These are phyloP conservation scores for Leptographium radiaticola DNA, from an alignment of 2,329 filamentous ascomycete species.

Conservation along the genomic window DNA sequence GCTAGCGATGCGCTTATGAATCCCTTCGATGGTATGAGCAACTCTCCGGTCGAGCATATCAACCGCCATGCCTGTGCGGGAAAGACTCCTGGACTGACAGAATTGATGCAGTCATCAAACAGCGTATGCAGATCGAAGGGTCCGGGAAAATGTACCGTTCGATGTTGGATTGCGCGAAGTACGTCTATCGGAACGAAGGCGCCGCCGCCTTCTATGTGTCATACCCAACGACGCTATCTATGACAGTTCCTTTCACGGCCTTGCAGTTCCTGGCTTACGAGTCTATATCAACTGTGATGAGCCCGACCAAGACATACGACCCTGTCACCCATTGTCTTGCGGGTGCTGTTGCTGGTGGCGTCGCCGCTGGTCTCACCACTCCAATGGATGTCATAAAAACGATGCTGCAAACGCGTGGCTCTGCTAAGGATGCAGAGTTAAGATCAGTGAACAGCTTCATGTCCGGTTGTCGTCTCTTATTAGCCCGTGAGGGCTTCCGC, in stretches of 20 bases:
- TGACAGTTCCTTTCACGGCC: constrained; percentile 97
- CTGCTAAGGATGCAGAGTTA: constrained; percentile 63
- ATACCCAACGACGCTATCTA: constrained; percentile 92
- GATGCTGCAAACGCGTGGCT: constrained; percentile 83
- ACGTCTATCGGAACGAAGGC: constrained; percentile 80
- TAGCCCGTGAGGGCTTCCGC: constrained; percentile 66
- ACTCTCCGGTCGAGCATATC: too few relatives aligned
- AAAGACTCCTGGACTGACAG: neutral
- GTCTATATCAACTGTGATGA: constrained; percentile 87
- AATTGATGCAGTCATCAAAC: constrained; percentile 70
- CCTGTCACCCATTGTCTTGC: constrained; percentile 88
- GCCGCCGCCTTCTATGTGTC: constrained; percentile 93
- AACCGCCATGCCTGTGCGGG: neutral
- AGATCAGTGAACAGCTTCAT: constrained; percentile 72
- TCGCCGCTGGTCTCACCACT: constrained; percentile 87
- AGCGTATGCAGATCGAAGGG: constrained; percentile 96
- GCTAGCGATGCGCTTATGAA: constrained; percentile 98
- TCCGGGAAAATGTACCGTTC: constrained; percentile 79
- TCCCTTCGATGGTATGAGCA: constrained; percentile 76
- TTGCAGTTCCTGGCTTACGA: constrained; percentile 97
- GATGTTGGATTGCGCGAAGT: constrained; percentile 73
- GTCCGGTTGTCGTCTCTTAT: constrained; percentile 69
- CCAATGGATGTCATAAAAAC: constrained; percentile 98
- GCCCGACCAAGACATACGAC: constrained; percentile 75
- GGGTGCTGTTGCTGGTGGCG: constrained; percentile 81